phyloP scores from a whole-genome alignment of 2,329 filamentous ascomycete genomes.

The Fusarium buxicola region DNA sequence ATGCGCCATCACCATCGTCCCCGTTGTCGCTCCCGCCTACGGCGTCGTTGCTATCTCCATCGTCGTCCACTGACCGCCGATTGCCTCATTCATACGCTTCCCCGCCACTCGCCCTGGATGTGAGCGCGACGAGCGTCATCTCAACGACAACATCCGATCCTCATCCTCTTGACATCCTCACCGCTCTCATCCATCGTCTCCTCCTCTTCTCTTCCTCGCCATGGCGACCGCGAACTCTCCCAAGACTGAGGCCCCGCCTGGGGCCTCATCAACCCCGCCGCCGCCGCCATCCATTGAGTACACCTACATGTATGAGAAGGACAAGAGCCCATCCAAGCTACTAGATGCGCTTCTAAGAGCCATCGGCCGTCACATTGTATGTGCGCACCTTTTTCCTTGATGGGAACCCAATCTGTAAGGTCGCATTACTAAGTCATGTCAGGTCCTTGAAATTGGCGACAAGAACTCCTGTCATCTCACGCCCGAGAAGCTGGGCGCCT shows the following conservation, averaged over 20 bases:
- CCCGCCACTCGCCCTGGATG: conserved; percentile 40
- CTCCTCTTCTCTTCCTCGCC: conserved; percentile 10
- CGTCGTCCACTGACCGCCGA: conserved; percentile 39
- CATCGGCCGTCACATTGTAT: conserved; percentile 77
- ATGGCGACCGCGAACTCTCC: conserved; percentile 46
- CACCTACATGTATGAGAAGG: conserved; percentile 74
- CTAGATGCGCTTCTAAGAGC: conserved; percentile 76
- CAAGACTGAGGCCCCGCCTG: conserved; percentile 39
- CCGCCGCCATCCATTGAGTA: conserved; percentile 58
- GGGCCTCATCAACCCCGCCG: conserved; percentile 40
- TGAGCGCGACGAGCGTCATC: conserved; percentile 24
- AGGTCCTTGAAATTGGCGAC: conserved; percentile 71
- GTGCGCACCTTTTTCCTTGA: conserved; percentile 46
- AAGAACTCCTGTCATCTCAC: conserved; percentile 65
- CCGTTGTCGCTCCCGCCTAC: conserved; percentile 10
- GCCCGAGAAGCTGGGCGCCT: conserved; percentile 78
- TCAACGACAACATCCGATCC: conserved; percentile 5
- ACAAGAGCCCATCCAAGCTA: conserved; percentile 75
- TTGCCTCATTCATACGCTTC: conserved; percentile 33
- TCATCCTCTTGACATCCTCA: conserved; percentile 6
- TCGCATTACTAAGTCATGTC: conserved; percentile 26
- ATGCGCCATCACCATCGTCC: conserved; percentile 34
- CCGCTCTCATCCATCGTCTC: neutral
- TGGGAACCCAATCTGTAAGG: neutral
- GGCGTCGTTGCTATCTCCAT: conserved; percentile 20